These are phyloP conservation scores for Schizosaccharomyces octosporus DNA, from an alignment of 805 yeast genomes.

Conservation along the genomic window DNA sequence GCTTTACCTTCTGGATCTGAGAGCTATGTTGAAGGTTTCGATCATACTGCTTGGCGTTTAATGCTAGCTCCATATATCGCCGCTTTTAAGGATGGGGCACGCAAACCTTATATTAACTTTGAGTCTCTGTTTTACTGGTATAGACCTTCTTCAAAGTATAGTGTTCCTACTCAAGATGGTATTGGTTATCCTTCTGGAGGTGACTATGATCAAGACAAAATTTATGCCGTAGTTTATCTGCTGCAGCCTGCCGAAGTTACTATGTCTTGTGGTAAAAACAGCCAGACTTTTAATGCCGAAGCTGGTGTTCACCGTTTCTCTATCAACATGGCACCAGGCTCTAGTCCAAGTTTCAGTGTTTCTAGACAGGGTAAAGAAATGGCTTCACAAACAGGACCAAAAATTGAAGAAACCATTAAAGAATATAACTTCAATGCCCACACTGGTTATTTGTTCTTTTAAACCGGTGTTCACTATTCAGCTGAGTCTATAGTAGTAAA, in stretches of 20 bases:
- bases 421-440: not conserved
- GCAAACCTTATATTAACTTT: not conserved
- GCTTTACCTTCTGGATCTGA: constrained; percentile 1
- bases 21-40: not conserved
- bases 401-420: not conserved
- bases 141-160: not conserved
- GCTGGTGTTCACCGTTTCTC: not conserved
- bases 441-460: not conserved
- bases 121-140: constrained; percentile 1
- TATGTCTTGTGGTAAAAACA: not conserved
- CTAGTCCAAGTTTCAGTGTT: not conserved
- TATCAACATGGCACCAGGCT: not conserved
- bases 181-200: not conserved
- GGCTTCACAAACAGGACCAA: not conserved
- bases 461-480: not conserved
- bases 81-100: not conserved
- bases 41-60: not conserved
- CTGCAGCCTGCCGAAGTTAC: not conserved
- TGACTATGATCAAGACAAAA: not conserved
- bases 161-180: not conserved
- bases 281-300: not conserved
- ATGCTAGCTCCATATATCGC: not conserved
- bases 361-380: not conserved
- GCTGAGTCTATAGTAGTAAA: not conserved
- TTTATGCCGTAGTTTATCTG: not conserved